Conservation (phyloP, 2,329 filamentous ascomycete species). For the Ophiosphaerella narmari region DNA sequence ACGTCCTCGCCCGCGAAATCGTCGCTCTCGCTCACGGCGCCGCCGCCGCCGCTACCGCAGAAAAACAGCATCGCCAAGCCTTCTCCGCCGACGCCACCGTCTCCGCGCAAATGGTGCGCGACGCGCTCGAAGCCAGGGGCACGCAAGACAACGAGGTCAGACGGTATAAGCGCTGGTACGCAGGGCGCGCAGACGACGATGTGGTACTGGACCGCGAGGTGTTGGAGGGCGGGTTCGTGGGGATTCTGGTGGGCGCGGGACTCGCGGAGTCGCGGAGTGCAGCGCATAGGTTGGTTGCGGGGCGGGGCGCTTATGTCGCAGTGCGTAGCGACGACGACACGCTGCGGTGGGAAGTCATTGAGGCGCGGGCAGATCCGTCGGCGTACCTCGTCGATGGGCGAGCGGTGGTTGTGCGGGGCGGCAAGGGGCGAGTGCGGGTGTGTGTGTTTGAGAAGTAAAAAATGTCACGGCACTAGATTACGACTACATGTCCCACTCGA, state of each 20-base stretch:
- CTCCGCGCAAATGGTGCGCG: slow-evolving; percentile 1
- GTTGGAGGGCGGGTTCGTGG: no score
- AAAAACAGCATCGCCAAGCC: slow-evolving; percentile 59
- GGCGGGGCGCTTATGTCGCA: slow-evolving; percentile 63
- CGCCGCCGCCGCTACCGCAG: slow-evolving; percentile 66
- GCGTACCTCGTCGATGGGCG: slow-evolving; percentile 64
- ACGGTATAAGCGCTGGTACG: no score
- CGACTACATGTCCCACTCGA: no score
- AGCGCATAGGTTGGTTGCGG: slow-evolving; percentile 61
- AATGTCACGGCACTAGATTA: no score
- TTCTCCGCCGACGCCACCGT: slow-evolving; percentile 39
- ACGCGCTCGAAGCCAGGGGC: no score
- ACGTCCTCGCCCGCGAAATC: slow-evolving; percentile 80
- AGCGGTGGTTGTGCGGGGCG: slow-evolving; percentile 59
- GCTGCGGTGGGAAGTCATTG: slow-evolving; percentile 67
- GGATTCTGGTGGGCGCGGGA: slow-evolving; percentile 47
- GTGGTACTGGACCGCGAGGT: no score
- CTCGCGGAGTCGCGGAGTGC: slow-evolving; percentile 62
- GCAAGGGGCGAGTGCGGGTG: slow-evolving; percentile 65
- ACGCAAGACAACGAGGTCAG: no score
- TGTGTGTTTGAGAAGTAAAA: slow-evolving; percentile 31
- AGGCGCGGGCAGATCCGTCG: slow-evolving; percentile 63
- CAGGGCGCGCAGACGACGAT: no score
- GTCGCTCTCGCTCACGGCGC: slow-evolving; percentile 77
- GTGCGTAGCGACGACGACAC: slow-evolving; percentile 37